phyloP scores from a whole-genome alignment of 441 rosid species.

The Croton setiger region DNA sequence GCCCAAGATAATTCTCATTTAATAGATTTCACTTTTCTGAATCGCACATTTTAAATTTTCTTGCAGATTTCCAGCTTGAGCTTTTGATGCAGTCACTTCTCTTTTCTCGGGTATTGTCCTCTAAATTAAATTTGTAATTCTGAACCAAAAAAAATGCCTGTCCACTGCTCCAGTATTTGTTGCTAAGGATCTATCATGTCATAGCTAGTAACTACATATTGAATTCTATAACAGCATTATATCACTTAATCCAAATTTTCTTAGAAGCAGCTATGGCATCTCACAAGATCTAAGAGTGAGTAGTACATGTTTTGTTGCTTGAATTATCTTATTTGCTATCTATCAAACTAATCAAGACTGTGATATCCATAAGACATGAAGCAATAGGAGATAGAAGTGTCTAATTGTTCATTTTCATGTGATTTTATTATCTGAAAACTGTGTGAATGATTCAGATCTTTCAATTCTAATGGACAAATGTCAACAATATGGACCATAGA shows the following conservation, averaged over 20 bases:
- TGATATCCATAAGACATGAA: slow-evolving; percentile 4
- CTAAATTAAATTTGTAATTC: slow-evolving; percentile 19
- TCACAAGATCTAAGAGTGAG: not conserved
- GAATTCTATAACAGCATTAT: not conserved
- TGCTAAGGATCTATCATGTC: slow-evolving; percentile 6
- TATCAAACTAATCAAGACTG: not conserved
- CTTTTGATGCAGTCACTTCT: slow-evolving; percentile 88
- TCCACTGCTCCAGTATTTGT: slow-evolving; percentile 17
- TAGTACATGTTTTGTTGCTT: not conserved
- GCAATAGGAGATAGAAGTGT: not conserved
- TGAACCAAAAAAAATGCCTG: slow-evolving; percentile 18
- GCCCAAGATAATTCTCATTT: slow-evolving; percentile 8
- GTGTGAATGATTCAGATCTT: not conserved
- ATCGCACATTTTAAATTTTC: slow-evolving; percentile 16
- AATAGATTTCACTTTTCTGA: slow-evolving; percentile 11
- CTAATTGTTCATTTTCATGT: not conserved
- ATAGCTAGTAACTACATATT: not conserved
- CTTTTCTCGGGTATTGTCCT: slow-evolving; percentile 80
- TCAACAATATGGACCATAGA: not conserved
- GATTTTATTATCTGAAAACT: not conserved
- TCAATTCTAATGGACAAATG: not conserved
- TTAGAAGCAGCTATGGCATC: not conserved
- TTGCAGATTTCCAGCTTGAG: slow-evolving; percentile 94
- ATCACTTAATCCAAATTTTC: not conserved
- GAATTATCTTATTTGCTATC: not conserved